Evolutionary conservation across 768 basidiomycete genomes (phyloP), one percentile per base, ranked within the genome.

Genomic region (Boletus barrowsii): DNA sequence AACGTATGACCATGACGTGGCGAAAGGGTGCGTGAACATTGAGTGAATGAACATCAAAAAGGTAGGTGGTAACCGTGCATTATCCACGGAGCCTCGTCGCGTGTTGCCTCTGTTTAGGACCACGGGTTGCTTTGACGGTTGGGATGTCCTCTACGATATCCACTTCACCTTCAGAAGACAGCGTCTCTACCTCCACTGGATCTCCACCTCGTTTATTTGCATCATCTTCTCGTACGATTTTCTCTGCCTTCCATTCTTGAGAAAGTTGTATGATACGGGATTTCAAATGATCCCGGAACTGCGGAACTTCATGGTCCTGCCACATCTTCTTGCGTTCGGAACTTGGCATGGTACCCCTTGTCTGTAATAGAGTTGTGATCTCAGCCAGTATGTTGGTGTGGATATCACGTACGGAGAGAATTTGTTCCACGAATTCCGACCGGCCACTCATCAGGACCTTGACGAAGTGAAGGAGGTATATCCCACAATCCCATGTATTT

Each of bases 401-500:
- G 13, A 41, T 24, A 41, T 18, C 35, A 47, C 45, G 36, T 35
- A 66, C 72, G 30, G 62, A 69, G 41, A 76, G 64, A 44, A 91
- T 86, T 32, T 78, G 70, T 10, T 75, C 58, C 49, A 76, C 73
- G 53, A 85, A 82, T 17, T 71, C 65, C 0, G 68, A 63, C 0
- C 92, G 88, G 49, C 87, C 72, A 9, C 66, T 72, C 70, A 97
- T 81, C 65, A 98, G 90, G 0, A 81, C 83, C 61, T 84, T 76
- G 9, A 86, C 88, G 47, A 92, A 92, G 64, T 98, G 93, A 11
- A 98, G 75, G 13, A 98, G 77, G 68, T 91, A 99, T 29, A 97
- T 68, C 7, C 97, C 97, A 61, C 97, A 99, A 68, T 98, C 95
- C 64, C 86, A 90, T 58, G 77, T 90, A 66, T 98, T 98, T 15